These are phyloP conservation scores for Tritrichomonas foetus DNA, from an alignment of 208 protist species.

Conservation along the genomic window DNA sequence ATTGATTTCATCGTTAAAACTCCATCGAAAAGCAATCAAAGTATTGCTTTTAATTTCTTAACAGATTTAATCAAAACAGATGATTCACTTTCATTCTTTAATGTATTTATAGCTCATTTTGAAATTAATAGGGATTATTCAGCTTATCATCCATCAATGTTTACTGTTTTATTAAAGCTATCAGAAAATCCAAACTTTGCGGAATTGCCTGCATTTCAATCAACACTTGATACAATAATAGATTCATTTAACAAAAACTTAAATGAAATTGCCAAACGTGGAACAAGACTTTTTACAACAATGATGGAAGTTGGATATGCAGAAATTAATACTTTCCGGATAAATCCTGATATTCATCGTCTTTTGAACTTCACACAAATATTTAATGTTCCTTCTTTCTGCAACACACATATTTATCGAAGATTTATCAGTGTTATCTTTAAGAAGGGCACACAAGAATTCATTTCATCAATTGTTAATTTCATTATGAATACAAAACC, in stretches of 20 bases:
- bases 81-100: not conserved
- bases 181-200: not conserved
- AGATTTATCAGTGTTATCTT: not conserved
- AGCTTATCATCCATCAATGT: not conserved
- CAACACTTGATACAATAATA: not conserved
- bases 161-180: not conserved
- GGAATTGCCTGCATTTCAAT: not conserved
- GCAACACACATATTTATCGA: not conserved
- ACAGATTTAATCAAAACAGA: not conserved
- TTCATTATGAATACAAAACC: not conserved
- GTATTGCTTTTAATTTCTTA: not conserved
- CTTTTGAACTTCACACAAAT: not conserved
- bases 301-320: not conserved
- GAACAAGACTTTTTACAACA: not conserved
- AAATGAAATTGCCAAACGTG: not conserved
- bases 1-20: not conserved
- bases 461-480: not conserved
- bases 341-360: not conserved
- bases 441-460: not conserved
- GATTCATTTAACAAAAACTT: not conserved
- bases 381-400: not conserved
- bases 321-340: not conserved
- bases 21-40: not conserved
- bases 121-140: not conserved
- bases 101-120: not conserved